Base-by-base conservation (phyloP, 768 basidiomycete genomes). In the Pleurotus tuber-regium region DNA sequence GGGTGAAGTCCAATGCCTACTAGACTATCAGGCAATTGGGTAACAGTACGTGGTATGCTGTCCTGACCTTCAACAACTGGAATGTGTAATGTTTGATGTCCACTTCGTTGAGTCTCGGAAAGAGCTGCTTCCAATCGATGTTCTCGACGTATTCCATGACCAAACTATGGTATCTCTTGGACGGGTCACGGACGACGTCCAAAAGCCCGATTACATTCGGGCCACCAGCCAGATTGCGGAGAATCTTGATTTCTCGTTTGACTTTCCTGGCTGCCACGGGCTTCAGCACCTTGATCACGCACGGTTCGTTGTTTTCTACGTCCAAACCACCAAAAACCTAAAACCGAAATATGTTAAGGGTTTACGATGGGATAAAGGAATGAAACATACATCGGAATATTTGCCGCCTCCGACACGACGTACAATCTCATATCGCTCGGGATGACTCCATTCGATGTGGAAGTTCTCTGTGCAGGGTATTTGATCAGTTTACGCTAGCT, bases 191-290 rank as follows among this genome's bases (percentile, higher is more conserved):
- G 8, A 87, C 86, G 33, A 87, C 83, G 61, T 88, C 86, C 58
- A 84, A 66, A 51, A 88, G 61, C 3, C 71, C 75, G 55, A 88
- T 75, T 50, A 87, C 73, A 68, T 87, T 88, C n/a, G 83, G 79
- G 2, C 84, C 86, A 6, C 86, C 86, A 6, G 81, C 77, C 23
- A 88, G 63, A 64, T 86, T 86, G 53, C 80, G 78, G 43, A 88
- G 67, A 52, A 87, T 82, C 70, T 87, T 87, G 67, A 88, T 82
- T 66, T 88, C 86, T 25, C 86, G 74, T 68, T 85, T 84, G 64
- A 87, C 82, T 72, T 87, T 87, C 69, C 79, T 78, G 64, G 75
- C 78, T 66, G 73, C 83, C 35, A 87, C 84, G 19, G 86, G 86
- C 60, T 88, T 88, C 58, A 87, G 71, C 4, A 87, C 84, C 63